phyloP scores from a whole-genome alignment of 2,329 filamentous ascomycete genomes.

The Cladobotryum protrusum region DNA sequence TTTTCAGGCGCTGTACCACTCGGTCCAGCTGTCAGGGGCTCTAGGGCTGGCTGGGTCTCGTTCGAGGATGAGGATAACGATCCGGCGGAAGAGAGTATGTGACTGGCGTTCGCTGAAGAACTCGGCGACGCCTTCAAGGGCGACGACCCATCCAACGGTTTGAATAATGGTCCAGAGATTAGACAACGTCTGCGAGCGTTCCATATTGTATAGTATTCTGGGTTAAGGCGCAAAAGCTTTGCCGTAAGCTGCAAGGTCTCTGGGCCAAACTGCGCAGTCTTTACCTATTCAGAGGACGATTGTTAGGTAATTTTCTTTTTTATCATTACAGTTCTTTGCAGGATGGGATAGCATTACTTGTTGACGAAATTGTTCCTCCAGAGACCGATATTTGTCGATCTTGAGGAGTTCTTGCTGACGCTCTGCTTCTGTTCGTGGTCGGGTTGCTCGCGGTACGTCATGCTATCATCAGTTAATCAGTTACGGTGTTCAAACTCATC shows the following conservation, averaged over 20 bases:
- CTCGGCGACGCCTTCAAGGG: conserved; percentile 49
- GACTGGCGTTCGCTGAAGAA: conserved; percentile 49
- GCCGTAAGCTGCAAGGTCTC: conserved; percentile 62
- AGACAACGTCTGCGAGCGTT: conserved; percentile 74
- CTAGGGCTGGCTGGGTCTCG: conserved; percentile 35
- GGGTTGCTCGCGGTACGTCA: conserved; percentile 67
- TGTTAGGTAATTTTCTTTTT: neutral
- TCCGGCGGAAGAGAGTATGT: conserved; percentile 57
- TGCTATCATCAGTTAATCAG: conserved; percentile 49
- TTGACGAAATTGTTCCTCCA: conserved; percentile 62
- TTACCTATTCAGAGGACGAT: conserved; percentile 25
- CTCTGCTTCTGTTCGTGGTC: conserved; percentile 60
- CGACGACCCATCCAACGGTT: conserved; percentile 43
- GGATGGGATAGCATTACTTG: conserved; percentile 41
- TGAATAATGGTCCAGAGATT: conserved; percentile 53
- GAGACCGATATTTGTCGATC: conserved; percentile 66
- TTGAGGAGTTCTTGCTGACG: conserved; percentile 65
- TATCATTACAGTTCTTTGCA: no score
- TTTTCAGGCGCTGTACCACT: conserved; percentile 46
- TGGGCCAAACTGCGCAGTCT: conserved; percentile 41
- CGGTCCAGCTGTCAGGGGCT: conserved; percentile 42
- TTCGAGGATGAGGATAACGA: conserved; percentile 49
- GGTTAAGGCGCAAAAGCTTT: conserved; percentile 69
- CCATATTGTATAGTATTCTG: conserved; percentile 89
- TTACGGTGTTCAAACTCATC: no score